These are phyloP conservation scores for Pyrenula massariospora DNA, from an alignment of 495 filamentous ascomycete species.

Conservation along the genomic window DNA sequence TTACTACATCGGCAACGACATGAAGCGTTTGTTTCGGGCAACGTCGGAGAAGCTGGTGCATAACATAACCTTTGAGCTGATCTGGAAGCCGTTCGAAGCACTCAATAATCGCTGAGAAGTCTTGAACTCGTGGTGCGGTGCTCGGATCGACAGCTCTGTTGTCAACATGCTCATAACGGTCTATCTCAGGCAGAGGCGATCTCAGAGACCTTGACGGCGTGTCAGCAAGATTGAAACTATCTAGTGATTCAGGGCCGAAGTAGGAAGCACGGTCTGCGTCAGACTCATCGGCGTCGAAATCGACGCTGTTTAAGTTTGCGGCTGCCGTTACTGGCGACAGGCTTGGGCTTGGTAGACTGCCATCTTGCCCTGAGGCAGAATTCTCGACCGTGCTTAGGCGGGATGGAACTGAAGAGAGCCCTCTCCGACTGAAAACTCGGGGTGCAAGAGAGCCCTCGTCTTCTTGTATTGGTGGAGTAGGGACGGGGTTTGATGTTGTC, in stretches of 20 bases:
- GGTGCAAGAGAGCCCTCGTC: neutral
- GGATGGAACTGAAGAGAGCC: conserved; percentile 12
- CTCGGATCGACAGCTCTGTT: conserved; percentile 18
- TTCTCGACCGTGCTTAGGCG: conserved; percentile 34
- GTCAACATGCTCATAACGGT: neutral
- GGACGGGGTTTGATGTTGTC: neutral
- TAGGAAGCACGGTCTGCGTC: neutral
- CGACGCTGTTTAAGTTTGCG: conserved; percentile 44
- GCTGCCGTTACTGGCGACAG: conserved; percentile 84
- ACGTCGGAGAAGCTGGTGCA: conserved; percentile 86
- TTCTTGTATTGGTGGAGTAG: conserved; percentile 1
- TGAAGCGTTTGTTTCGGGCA: conserved; percentile 85
- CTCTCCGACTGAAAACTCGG: neutral
- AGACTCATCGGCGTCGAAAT: conserved; percentile 10
- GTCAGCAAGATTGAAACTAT: neutral
- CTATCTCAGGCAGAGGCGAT: neutral
- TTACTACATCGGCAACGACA: conserved; percentile 84
- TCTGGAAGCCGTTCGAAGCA: conserved; percentile 83
- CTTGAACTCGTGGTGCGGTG: conserved; percentile 34
- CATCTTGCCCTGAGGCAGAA: conserved; percentile 63
- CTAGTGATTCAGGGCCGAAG: neutral
- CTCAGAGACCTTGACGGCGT: neutral
- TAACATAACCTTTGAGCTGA: conserved; percentile 82
- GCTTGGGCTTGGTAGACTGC: conserved; percentile 87
- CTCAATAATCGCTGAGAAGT: conserved; percentile 75